Conservation (phyloP, 177 flowering plant species). For the Vitis hybrid region DNA sequence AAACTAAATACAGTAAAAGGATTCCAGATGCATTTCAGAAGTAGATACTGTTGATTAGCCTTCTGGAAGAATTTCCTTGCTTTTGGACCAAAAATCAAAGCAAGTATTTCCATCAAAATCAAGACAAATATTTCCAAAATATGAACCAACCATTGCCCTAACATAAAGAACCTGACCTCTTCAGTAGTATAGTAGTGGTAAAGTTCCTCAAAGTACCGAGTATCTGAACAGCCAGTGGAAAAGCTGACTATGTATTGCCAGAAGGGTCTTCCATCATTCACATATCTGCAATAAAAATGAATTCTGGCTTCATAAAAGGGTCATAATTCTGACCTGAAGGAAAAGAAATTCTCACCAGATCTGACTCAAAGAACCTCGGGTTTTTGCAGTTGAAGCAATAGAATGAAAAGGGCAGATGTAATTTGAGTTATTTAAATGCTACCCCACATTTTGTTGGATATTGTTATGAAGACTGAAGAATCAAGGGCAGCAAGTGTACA, state of each 20-base stretch:
- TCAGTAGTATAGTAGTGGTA: constrained; percentile 88
- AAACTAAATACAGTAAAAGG: background rate
- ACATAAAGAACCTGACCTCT: constrained; percentile 47
- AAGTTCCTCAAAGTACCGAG: constrained; percentile 93
- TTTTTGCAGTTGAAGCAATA: constrained; percentile 1
- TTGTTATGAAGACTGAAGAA: too few relatives aligned
- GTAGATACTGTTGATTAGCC: too few relatives aligned
- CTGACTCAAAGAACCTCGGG: background rate
- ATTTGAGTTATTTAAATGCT: too few relatives aligned
- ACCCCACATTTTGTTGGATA: too few relatives aligned
- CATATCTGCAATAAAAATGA: constrained; percentile 62
- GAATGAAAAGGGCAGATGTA: background rate
- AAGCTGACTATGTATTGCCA: constrained; percentile 93
- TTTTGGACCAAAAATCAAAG: too few relatives aligned
- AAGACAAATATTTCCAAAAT: background rate
- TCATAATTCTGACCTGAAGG: background rate
- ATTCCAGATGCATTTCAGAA: background rate
- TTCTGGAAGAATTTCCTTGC: too few relatives aligned
- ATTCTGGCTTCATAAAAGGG: background rate
- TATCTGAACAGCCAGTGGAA: constrained; percentile 94
- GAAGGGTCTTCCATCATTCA: constrained; percentile 90
- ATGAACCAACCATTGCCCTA: too few relatives aligned
- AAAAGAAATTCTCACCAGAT: too few relatives aligned
- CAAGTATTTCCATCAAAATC: background rate
- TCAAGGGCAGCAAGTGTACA: too few relatives aligned